A percentile compares a stretch with the other conserved stretches of the same genome.
Evolutionary conservation across 2,329 filamentous ascomycete genomes (phyloP).

Genomic region (Pleurostoma richardsiae): DNA sequence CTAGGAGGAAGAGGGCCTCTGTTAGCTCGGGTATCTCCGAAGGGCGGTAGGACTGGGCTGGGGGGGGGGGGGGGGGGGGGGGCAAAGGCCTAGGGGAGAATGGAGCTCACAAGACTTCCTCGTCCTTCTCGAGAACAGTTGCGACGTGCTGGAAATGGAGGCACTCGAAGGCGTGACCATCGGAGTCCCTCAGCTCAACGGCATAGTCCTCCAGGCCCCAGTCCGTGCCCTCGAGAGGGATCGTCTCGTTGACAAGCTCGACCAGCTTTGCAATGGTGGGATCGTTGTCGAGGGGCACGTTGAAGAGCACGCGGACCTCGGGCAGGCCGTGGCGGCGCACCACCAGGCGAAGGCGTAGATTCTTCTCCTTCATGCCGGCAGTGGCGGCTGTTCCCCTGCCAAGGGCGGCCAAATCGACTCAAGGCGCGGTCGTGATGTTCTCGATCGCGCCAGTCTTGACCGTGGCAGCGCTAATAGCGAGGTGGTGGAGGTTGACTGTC

Average conservation of each 20-base stretch:
- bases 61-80: too few species aligned
- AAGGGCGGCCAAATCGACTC: too few species aligned
- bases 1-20: slow-evolving; percentile 30
- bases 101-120: slow-evolving; percentile 67
- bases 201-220: slow-evolving; percentile 91
- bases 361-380: slow-evolving; percentile 23
- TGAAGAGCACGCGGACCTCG: slow-evolving; percentile 67
- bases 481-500: too few species aligned
- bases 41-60: slow-evolving; percentile 6
- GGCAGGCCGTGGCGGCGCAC: slow-evolving; percentile 72
- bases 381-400: neutral
- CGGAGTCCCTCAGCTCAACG: slow-evolving; percentile 61
- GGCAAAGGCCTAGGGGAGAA: neutral
- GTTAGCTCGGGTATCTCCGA: too few species aligned
- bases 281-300: slow-evolving; percentile 49
- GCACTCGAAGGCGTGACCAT: slow-evolving; percentile 70
- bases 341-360: slow-evolving; percentile 68
- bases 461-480: too few species aligned
- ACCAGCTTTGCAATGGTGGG: slow-evolving; percentile 73
- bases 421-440: too few species aligned
- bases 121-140: slow-evolving; percentile 71
- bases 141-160: slow-evolving; percentile 75
- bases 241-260: slow-evolving; percentile 69
- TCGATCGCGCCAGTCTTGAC: too few species aligned
- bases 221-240: slow-evolving; percentile 74